Evolutionary conservation across 1,284 basidiomycete species (phyloP).

Genomic region (Trametes versicolor): DNA sequence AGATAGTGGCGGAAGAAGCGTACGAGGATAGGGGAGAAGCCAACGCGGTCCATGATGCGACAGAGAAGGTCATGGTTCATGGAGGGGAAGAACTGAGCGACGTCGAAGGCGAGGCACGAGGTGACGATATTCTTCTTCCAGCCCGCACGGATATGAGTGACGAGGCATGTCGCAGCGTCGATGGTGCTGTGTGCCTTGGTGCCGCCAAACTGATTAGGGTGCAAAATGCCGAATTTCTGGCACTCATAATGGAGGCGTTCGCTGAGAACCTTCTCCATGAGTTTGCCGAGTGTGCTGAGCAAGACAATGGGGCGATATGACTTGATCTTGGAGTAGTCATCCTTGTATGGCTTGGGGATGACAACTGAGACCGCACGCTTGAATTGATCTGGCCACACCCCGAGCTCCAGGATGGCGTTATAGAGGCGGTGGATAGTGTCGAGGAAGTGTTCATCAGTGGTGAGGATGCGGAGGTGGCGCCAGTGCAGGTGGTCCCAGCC

Average conservation of each 20-base stretch:
- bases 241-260: slow-evolving; percentile 18
- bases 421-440: slow-evolving; percentile 6
- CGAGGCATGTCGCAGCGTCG: slow-evolving; percentile 12
- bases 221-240: slow-evolving; percentile 10
- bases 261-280: slow-evolving; percentile 18
- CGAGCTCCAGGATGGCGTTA: slow-evolving; percentile 6
- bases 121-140: slow-evolving; percentile 17
- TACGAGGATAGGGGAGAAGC: slow-evolving; percentile 8
- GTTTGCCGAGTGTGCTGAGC: slow-evolving; percentile 17
- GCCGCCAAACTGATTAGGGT: slow-evolving; percentile 24
- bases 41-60: neutral
- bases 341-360: slow-evolving; percentile 30
- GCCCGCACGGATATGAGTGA: slow-evolving; percentile 13
- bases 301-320: slow-evolving; percentile 23
- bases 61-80: slow-evolving; percentile 18
- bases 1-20: slow-evolving; percentile 20
- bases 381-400: slow-evolving; percentile 20
- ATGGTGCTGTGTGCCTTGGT: slow-evolving; percentile 20
- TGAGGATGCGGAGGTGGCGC: slow-evolving; percentile 23
- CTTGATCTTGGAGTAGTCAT: slow-evolving; percentile 22
- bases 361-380: slow-evolving; percentile 21
- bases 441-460: neutral
- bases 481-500: slow-evolving; percentile 27
- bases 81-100: slow-evolving; percentile 27
- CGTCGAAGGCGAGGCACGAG: slow-evolving; percentile 20